Conservation (phyloP, 2,329 filamentous ascomycete genomes). For the Stachybotrys elegans region DNA sequence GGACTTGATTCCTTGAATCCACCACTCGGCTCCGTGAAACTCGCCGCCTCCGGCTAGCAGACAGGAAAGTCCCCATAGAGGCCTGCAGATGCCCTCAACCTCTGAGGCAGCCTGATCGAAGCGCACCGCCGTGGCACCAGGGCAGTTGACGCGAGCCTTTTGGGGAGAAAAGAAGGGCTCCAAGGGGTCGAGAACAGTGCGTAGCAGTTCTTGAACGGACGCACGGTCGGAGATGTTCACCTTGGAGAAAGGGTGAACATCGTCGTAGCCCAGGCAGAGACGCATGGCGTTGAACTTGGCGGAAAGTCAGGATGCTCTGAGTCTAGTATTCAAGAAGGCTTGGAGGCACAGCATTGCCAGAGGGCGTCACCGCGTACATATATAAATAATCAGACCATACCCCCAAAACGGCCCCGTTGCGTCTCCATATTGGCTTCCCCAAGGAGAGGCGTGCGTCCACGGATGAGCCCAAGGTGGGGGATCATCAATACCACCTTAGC, state of each 20-base stretch:
- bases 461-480: too few relatives aligned
- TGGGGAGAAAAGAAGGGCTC: constrained; percentile 65
- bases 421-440: too few relatives aligned
- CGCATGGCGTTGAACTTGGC: constrained; percentile 9
- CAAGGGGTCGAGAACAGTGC: constrained; percentile 64
- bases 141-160: constrained; percentile 60
- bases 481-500: too few relatives aligned
- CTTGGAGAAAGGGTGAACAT: constrained; percentile 50
- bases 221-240: constrained; percentile 44
- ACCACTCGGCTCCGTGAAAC: constrained; percentile 56
- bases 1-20: constrained; percentile 64
- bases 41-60: constrained; percentile 63
- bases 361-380: too few relatives aligned
- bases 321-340: too few relatives aligned
- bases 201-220: constrained; percentile 57
- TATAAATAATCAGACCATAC: too few relatives aligned
- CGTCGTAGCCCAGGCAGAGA: constrained; percentile 43
- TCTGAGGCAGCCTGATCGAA: constrained; percentile 76
- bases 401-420: too few relatives aligned
- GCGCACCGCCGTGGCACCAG: constrained; percentile 65
- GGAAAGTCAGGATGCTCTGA: too few relatives aligned
- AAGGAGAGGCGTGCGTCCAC: too few relatives aligned
- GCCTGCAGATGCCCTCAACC: constrained; percentile 70
- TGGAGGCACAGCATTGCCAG: too few relatives aligned
- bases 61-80: constrained; percentile 69